A percentile compares a stretch with the other conserved stretches of the same genome.
Evolutionary conservation across 352 stramenopile genomes (phyloP).

Genomic region (Pythium apleroticum): DNA sequence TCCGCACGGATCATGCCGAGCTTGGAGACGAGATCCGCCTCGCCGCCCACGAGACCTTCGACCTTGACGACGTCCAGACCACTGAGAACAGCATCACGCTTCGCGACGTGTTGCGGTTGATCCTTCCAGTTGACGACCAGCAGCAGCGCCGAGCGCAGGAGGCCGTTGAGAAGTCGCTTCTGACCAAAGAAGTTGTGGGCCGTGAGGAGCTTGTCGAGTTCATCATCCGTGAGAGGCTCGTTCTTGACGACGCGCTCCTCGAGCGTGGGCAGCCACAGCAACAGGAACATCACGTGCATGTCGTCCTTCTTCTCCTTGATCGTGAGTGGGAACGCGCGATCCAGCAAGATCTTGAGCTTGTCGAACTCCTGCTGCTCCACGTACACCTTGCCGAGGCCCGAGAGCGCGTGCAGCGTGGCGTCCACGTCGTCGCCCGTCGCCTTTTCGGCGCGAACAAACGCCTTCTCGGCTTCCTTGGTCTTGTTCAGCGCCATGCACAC

Average conservation of each 20-base stretch:
- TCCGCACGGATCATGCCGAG: slow-evolving; percentile 24
- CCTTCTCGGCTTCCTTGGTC: slow-evolving; percentile 43
- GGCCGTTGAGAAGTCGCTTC: slow-evolving; percentile 41
- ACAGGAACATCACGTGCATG: slow-evolving; percentile 44
- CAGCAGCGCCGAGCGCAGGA: slow-evolving; percentile 32
- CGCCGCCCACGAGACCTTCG: slow-evolving; percentile 15
- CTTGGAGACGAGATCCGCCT: slow-evolving; percentile 21
- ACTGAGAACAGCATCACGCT: slow-evolving; percentile 20
- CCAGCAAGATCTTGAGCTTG: slow-evolving; percentile 21
- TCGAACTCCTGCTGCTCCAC: slow-evolving; percentile 29
- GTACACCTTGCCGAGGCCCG: slow-evolving; percentile 56
- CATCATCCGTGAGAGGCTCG: slow-evolving; percentile 12
- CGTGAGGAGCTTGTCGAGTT: slow-evolving; percentile 37
- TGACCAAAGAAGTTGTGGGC: slow-evolving; percentile 53
- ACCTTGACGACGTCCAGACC: slow-evolving; percentile 23
- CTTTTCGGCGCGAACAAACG: slow-evolving; percentile 40
- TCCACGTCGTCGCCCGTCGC: slow-evolving; percentile 36
- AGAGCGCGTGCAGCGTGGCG: slow-evolving; percentile 43
- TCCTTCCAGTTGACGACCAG: slow-evolving; percentile 24
- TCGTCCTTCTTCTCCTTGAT: slow-evolving; percentile 32
- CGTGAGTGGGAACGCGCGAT: slow-evolving; percentile 18
- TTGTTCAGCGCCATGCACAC: slow-evolving; percentile 58
- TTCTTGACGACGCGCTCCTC: slow-evolving; percentile 27
- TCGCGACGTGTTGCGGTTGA: slow-evolving; percentile 6
- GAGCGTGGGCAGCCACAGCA: slow-evolving; percentile 47